Evolutionary conservation across 345 rosid genomes (phyloP).

Genomic region (Citrus australasica): DNA sequence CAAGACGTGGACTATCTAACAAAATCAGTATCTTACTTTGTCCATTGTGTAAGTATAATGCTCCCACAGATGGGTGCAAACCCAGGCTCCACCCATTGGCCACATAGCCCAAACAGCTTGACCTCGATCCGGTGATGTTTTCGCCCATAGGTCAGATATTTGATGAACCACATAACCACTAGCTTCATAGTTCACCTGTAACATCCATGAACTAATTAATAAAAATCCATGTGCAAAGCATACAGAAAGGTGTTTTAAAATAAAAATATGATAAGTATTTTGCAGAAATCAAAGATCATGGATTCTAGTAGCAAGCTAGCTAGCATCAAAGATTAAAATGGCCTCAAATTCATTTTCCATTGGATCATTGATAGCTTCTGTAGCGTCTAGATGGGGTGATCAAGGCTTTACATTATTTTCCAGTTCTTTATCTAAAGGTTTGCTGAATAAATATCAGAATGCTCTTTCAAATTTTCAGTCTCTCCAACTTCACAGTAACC

Average conservation of each 20-base stretch:
- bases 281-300: not conserved
- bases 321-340: not conserved
- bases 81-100: conserved; percentile 99
- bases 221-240: not conserved
- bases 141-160: conserved; percentile 88
- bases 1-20: not conserved
- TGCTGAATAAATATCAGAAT: not conserved
- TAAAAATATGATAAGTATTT: not conserved
- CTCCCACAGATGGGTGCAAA: conserved; percentile 95
- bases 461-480: not conserved
- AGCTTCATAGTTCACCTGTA: conserved; percentile 83
- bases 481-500: not conserved
- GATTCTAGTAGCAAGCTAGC: not conserved
- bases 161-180: conserved; percentile 95
- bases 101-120: conserved; percentile 82
- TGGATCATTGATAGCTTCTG: not conserved
- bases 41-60: conserved; percentile 80
- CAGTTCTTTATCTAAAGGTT: not conserved
- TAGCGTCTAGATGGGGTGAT: not conserved
- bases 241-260: not conserved
- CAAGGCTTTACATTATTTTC: not conserved
- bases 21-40: conserved; percentile 49
- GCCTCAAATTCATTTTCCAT: not conserved
- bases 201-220: not conserved
- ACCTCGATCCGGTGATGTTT: conserved; percentile 76